These are phyloP conservation scores for Ceratobasidium sp. DNA, from an alignment of 1,284 basidiomycete species.

Conservation along the genomic window DNA sequence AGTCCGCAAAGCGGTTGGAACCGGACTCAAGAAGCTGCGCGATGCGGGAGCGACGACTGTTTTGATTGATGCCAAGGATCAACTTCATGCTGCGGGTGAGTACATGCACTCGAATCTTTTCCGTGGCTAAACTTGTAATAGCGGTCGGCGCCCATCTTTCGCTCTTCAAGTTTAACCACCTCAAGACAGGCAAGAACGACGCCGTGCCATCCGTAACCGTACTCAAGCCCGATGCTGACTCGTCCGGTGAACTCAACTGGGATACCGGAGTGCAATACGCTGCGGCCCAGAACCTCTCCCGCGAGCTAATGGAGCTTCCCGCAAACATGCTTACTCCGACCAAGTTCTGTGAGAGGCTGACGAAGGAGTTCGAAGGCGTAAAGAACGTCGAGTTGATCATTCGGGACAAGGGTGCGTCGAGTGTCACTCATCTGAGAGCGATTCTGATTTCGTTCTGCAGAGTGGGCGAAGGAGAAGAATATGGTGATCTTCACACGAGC, in stretches of 20 bases:
- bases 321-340: slow-evolving; percentile 86
- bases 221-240: slow-evolving; percentile 6
- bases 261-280: slow-evolving; percentile 76
- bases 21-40: slow-evolving; percentile 59
- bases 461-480: slow-evolving; percentile 82
- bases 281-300: slow-evolving; percentile 83
- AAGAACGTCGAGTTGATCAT: slow-evolving; percentile 76
- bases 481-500: slow-evolving; percentile 66
- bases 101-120: slow-evolving; percentile 2
- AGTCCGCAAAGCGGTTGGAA: slow-evolving; percentile 73
- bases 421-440: background rate
- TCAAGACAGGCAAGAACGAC: slow-evolving; percentile 69
- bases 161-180: slow-evolving; percentile 70
- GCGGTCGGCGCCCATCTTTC: slow-evolving; percentile 82
- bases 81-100: slow-evolving; percentile 73
- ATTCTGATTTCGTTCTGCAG: slow-evolving; percentile 52
- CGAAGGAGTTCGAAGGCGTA: slow-evolving; percentile 73
- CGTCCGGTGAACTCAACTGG: slow-evolving; percentile 60
- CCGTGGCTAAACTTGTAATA: slow-evolving; percentile 49
- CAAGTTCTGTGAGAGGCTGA: slow-evolving; percentile 75
- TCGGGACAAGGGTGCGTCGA: slow-evolving; percentile 72
- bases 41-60: slow-evolving; percentile 68
- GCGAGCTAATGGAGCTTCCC: slow-evolving; percentile 87
- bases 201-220: slow-evolving; percentile 43
- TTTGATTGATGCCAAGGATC: slow-evolving; percentile 63